Evolutionary conservation across 1,139 yeast species (phyloP), one percentile per base, ranked within the genome.

Genomic region (Yamadazyma friedrichii): DNA sequence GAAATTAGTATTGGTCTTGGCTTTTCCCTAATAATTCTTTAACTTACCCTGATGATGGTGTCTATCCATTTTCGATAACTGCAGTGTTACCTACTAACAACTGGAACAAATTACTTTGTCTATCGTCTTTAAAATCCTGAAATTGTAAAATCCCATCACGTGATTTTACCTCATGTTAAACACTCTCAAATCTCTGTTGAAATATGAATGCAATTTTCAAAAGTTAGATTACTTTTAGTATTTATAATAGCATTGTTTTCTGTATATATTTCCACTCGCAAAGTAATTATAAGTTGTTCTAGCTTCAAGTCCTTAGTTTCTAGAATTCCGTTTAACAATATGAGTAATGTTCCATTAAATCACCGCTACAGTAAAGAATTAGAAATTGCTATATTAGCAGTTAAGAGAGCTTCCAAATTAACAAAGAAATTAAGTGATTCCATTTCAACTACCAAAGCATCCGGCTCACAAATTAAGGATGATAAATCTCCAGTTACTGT

Each of bases 401-500:
- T 93, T 27, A 86, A 83, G 54, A 76, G 95, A 56, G 98, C 98
- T 1, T 79, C 95, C 2, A 59, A 77, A 13, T 70, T 93, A 45
- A 88, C 98, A 29, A 80, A 82, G 55, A 70, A 79, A 39, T 85
- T 93, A 42, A 80, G 87, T 44, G 79, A 79, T 42, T 76, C 82
- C 31, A 84, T 93, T 38, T 73, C 82, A 28, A 67, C 76, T 15
- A 73, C 83, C 32, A 75, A 71, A 48, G 67, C 76, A 26, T 67
- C 79, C 11, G 76, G 76, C 4, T 83, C 91, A 1, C 82, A 88
- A 49, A 84, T 89, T 48, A 93, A 93, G 58, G 77, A 78, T 31
- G 99, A 93, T 60, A 80, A 82, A 50, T 88, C 96, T 2, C 99
- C 99, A 1, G 99, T 93, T 11, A 93, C 99, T 1, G 77, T 93